Conservation (phyloP, 129 eudicot species). For the Chrysanthemum seticuspe region DNA sequence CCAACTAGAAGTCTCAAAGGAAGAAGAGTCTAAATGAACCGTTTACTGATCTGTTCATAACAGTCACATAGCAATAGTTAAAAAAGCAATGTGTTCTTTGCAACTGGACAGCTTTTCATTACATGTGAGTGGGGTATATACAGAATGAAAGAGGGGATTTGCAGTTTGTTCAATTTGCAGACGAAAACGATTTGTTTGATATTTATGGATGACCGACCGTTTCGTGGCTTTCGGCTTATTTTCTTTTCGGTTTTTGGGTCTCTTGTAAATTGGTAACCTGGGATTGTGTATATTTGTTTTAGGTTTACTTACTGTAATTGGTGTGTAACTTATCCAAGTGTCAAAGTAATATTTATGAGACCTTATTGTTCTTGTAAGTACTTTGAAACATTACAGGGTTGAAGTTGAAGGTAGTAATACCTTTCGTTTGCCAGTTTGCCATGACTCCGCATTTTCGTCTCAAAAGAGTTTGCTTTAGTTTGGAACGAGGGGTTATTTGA, state of each 20-base stretch:
- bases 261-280: conserved; percentile 30
- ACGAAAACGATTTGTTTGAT: conserved; percentile 33
- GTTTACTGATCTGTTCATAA: conserved; percentile 35
- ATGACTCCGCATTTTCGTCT: too few relatives aligned
- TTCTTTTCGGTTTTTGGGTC: conserved; percentile 16
- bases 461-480: too few relatives aligned
- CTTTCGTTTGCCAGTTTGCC: background rate
- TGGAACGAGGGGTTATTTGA: too few relatives aligned
- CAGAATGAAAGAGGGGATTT: conserved; percentile 36
- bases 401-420: background rate
- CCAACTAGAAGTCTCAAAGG: conserved; percentile 47
- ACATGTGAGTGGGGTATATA: conserved; percentile 36
- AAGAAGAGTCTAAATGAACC: conserved; percentile 36
- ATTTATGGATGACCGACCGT: conserved; percentile 20
- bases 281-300: conserved; percentile 34
- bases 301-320: conserved; percentile 23
- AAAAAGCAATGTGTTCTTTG: conserved; percentile 29
- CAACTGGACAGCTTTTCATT: conserved; percentile 27
- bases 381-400: background rate
- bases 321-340: conserved; percentile 32
- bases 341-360: conserved; percentile 21
- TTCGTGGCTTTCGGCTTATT: conserved; percentile 2
- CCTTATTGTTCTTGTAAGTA: conserved; percentile 17
- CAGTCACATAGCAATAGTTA: conserved; percentile 40
- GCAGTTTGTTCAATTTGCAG: conserved; percentile 34